Percentiles rank a stretch among this genome's conserved stretches.
Conservation (phyloP, 352 stramenopile species). For the Phytopythium oedochilum region DNA sequence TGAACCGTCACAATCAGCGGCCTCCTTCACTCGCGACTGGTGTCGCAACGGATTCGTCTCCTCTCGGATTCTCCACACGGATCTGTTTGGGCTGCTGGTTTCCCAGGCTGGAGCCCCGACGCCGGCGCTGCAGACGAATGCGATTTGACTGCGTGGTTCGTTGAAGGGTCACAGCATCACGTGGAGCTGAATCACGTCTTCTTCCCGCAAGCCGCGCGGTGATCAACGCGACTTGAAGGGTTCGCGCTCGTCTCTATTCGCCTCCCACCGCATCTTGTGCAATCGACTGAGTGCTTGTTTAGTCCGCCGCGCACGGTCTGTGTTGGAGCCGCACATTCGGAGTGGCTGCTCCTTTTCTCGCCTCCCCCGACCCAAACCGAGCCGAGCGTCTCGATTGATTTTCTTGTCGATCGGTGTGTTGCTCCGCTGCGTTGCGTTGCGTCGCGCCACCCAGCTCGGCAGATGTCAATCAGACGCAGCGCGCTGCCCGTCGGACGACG, state of each 20-base stretch:
- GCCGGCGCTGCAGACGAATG: neutral
- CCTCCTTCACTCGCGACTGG: too few relatives aligned
- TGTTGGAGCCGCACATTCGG: neutral
- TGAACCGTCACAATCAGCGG: neutral
- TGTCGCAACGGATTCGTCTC: neutral
- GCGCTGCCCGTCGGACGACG: too few relatives aligned
- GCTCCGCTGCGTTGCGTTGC: too few relatives aligned
- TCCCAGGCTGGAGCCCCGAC: too few relatives aligned
- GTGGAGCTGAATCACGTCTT: neutral
- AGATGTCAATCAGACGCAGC: too few relatives aligned
- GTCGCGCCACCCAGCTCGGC: too few relatives aligned
- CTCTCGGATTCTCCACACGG: neutral
- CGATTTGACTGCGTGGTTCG: neutral
- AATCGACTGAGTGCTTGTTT: neutral
- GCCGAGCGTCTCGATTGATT: neutral
- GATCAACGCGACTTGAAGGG: neutral
- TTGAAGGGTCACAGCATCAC: conserved; percentile 6
- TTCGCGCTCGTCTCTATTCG: neutral
- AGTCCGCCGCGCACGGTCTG: neutral
- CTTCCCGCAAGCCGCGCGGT: neutral
- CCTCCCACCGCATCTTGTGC: too few relatives aligned
- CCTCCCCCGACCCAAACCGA: too few relatives aligned
- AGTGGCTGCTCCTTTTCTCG: neutral
- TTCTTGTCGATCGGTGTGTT: neutral
- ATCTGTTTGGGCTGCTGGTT: neutral